Evolutionary conservation across 805 yeast genomes (phyloP).

Genomic region (Suhomyces sp.): DNA sequence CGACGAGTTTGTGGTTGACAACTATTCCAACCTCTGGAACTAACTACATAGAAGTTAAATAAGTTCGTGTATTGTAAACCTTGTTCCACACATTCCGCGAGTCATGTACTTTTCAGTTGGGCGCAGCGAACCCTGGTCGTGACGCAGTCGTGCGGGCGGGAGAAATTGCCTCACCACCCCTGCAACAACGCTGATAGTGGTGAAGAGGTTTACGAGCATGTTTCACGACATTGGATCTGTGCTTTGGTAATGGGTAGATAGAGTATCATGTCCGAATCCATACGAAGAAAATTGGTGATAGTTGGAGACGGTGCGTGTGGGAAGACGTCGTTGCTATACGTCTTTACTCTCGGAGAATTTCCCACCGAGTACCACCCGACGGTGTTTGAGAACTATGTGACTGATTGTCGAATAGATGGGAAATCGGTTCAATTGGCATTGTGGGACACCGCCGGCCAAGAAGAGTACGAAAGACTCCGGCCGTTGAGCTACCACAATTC

Average conservation of each 20-base stretch:
- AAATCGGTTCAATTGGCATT: slow-evolving; percentile 82
- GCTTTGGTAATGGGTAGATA: not conserved
- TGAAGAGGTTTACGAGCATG: not conserved
- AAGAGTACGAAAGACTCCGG: slow-evolving; percentile 86
- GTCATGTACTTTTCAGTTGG: not conserved
- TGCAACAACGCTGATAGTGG: not conserved
- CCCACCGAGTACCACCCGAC: slow-evolving; percentile 94
- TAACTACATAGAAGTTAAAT: not conserved
- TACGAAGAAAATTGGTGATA: slow-evolving; percentile 70
- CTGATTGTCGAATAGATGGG: slow-evolving; percentile 92
- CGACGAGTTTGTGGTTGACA: not conserved
- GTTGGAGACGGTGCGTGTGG: slow-evolving; percentile 97
- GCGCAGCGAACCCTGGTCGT: not conserved
- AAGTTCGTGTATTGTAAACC: not conserved
- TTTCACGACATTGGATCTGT: not conserved
- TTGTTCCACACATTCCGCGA: not conserved
- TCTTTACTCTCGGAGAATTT: slow-evolving; percentile 88
- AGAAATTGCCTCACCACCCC: not conserved
- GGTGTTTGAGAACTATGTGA: slow-evolving; percentile 90
- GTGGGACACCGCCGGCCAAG: slow-evolving; percentile 98
- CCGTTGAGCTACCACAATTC: slow-evolving; percentile 88
- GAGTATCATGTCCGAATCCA: slow-evolving; percentile 26
- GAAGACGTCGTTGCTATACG: slow-evolving; percentile 85
- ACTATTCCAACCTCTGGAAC: not conserved
- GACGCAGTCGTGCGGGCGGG: not conserved